Percentiles rank a stretch among this genome's conserved stretches.
Conservation (phyloP, 805 yeast species). For the Myxozyma neotropica region DNA sequence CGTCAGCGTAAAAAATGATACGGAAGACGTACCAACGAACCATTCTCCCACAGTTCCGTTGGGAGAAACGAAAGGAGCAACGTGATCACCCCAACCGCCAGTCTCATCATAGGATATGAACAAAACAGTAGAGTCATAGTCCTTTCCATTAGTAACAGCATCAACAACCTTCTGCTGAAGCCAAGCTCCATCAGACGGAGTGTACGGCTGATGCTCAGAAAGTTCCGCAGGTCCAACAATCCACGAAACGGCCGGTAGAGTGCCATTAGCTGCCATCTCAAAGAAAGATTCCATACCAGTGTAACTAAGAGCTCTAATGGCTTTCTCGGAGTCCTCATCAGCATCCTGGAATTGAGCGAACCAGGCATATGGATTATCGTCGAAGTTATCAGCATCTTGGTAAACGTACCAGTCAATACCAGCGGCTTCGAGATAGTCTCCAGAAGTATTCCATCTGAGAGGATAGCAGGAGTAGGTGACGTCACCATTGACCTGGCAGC, state of each 20-base stretch:
- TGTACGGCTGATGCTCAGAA: slow-evolving; percentile 37
- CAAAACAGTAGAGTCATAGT: slow-evolving; percentile 33
- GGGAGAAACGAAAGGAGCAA: slow-evolving; percentile 34
- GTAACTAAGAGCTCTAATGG: slow-evolving; percentile 27
- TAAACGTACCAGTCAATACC: slow-evolving; percentile 33
- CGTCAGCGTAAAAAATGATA: too few relatives aligned
- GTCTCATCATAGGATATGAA: slow-evolving; percentile 37
- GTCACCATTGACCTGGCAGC: slow-evolving; percentile 28
- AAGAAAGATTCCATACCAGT: slow-evolving; percentile 32
- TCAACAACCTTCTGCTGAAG: slow-evolving; percentile 32
- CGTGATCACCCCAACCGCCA: slow-evolving; percentile 38
- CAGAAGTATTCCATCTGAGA: slow-evolving; percentile 33
- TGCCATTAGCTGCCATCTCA: slow-evolving; percentile 33
- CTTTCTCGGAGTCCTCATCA: slow-evolving; percentile 16
- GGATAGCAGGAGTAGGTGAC: slow-evolving; percentile 34
- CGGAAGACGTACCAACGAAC: slow-evolving; percentile 16
- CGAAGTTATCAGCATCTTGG: slow-evolving; percentile 32
- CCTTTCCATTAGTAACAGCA: slow-evolving; percentile 31
- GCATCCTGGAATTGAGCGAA: slow-evolving; percentile 28
- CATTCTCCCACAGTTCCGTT: slow-evolving; percentile 36
- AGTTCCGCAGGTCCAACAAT: slow-evolving; percentile 34
- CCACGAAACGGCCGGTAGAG: slow-evolving; percentile 35
- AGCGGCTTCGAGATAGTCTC: slow-evolving; percentile 31
- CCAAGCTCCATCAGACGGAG: slow-evolving; percentile 36
- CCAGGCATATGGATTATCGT: slow-evolving; percentile 33